Evolutionary conservation across 2,329 filamentous ascomycete genomes (phyloP), one percentile per base, ranked within the genome.

Genomic region (Penicillium psychrosexuale): DNA sequence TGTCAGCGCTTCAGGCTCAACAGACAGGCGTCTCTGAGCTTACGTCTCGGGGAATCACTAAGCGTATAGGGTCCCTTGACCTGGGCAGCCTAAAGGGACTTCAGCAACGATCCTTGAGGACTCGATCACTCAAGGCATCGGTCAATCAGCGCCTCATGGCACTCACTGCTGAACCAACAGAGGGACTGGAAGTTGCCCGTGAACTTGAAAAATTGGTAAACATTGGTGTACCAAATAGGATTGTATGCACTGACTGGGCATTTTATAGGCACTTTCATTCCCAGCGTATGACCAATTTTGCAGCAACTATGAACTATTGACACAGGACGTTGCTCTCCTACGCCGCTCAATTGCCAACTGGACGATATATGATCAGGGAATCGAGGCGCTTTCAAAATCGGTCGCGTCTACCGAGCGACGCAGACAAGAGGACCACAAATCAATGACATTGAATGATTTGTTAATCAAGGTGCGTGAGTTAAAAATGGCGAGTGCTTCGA

Each of bases 271-370:
- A 76, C 83, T 84, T 56, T 85, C 86, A 0, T 94, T 97, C 74
- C 88, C 89, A 68, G 80, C 88, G 47, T 99, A 99, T 69, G 89
- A 96, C 74, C 90, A 96, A 64, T 99, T 96, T 70, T 89, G 90
- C 34, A 88, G 89, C 48, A 93, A 93, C 68, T 96, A 94, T 72
- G 90, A 95, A 62, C 80, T 91, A 61, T 89, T 97, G 79, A 85
- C 88, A 44, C 85, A 88, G 60, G 90, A 96, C 60, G 77, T 95
- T 34, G 84, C 86, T 33, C 80, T 86, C 27, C 81, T 87, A 15
- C 84, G 89, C 59, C 82, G 85, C 56, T 83, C 82, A 7, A 82
- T 90, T 62, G 84, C 85, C 24, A 82, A 88, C 47, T 96, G 90
- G 90, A 82, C 86, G 42, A 82, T 84, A 5, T 93, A 91, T 67